Conservation (phyloP, 2,329 filamentous ascomycete genomes). For the Helicocarpus griseus region DNA sequence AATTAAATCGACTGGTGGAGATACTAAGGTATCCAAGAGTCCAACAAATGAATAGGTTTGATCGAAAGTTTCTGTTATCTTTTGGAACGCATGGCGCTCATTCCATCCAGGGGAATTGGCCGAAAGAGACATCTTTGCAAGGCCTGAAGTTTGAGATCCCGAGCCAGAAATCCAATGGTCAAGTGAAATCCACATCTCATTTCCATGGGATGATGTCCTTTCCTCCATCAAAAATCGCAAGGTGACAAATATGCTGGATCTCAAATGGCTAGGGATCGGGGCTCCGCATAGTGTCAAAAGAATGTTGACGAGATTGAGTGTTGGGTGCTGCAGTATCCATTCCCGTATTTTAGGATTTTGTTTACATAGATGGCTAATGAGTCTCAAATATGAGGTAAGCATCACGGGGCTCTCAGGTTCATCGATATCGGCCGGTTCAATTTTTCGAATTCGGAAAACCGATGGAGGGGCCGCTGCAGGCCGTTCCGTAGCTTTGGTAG, state of each 20-base stretch:
- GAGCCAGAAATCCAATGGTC: slow-evolving; percentile 68
- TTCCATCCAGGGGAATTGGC: slow-evolving; percentile 33
- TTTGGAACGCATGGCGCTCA: slow-evolving; percentile 58
- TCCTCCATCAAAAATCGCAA: slow-evolving; percentile 65
- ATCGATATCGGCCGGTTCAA: slow-evolving; percentile 59
- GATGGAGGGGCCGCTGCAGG: slow-evolving; percentile 47
- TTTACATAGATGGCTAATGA: slow-evolving; percentile 71
- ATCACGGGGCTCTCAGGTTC: slow-evolving; percentile 94
- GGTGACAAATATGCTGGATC: slow-evolving; percentile 74
- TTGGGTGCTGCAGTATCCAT: slow-evolving; percentile 61
- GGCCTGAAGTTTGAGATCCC: slow-evolving; percentile 25
- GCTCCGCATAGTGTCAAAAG: slow-evolving; percentile 72
- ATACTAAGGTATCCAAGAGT: slow-evolving; percentile 62
- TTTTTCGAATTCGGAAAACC: slow-evolving; percentile 50
- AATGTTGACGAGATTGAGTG: slow-evolving; percentile 60
- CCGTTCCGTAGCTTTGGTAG: slow-evolving; percentile 65
- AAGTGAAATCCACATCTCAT: slow-evolving; percentile 68
- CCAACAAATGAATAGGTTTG: slow-evolving; percentile 76
- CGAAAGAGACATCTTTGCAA: slow-evolving; percentile 38
- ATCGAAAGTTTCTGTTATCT: slow-evolving; percentile 70
- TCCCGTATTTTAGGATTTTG: slow-evolving; percentile 63
- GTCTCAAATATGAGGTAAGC: slow-evolving; percentile 84
- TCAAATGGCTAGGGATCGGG: slow-evolving; percentile 63
- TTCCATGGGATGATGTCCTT: slow-evolving; percentile 58
- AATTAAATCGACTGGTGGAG: slow-evolving; percentile 39